These are phyloP conservation scores for Solanum chacoense DNA, from an alignment of 305 asterid species.

Conservation along the genomic window DNA sequence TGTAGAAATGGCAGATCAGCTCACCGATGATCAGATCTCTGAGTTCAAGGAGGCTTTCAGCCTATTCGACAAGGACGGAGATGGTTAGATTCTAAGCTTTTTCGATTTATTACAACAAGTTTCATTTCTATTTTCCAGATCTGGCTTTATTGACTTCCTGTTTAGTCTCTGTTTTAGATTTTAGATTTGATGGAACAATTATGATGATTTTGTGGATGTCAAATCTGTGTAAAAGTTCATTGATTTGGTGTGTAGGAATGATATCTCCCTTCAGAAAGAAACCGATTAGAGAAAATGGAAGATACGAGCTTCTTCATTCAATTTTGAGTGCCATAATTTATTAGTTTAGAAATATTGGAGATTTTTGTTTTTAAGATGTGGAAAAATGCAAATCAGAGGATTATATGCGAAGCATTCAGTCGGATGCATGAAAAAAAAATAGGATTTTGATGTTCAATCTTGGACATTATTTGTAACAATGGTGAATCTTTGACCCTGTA, in stretches of 20 bases:
- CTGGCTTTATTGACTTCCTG: slow-evolving; percentile 12
- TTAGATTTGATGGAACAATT: neutral
- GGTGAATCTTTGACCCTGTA: neutral
- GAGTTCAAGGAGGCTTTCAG: slow-evolving; percentile 19
- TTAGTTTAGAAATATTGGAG: neutral
- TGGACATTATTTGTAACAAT: neutral
- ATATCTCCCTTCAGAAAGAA: neutral
- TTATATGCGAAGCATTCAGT: neutral
- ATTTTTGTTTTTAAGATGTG: neutral
- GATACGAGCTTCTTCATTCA: neutral
- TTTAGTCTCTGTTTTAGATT: neutral
- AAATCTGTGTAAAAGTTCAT: neutral
- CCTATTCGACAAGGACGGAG: slow-evolving; percentile 19
- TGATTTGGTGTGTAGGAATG: neutral
- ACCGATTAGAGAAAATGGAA: neutral
- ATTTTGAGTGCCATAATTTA: neutral
- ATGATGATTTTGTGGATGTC: neutral
- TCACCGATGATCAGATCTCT: slow-evolving; percentile 19
- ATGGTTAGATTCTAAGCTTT: neutral
- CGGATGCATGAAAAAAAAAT: neutral
- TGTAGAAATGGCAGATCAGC: slow-evolving; percentile 12
- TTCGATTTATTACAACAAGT: neutral
- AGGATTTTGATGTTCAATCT: neutral
- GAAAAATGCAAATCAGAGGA: neutral
- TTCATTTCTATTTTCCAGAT: neutral